Percentiles rank a stretch among this genome's conserved stretches.
Conservation (phyloP, 2,329 filamentous ascomycete species). For the Esteya vermicola region DNA sequence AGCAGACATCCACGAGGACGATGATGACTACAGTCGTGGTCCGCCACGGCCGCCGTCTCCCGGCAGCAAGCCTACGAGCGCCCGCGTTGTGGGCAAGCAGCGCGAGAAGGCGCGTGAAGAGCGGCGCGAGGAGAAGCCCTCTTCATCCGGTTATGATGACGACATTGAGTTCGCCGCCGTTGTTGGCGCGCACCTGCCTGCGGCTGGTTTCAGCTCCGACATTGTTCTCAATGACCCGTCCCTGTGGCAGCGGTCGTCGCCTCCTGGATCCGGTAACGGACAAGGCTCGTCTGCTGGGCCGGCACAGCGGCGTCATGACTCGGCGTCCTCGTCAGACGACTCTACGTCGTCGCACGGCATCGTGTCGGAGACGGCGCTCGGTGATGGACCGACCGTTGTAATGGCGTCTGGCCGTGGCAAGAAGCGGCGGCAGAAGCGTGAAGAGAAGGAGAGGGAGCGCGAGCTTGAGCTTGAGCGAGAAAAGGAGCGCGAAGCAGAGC, state of each 20-base stretch:
- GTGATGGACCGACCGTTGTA: constrained; percentile 4
- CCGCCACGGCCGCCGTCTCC: constrained; percentile 1
- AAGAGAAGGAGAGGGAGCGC: neutral
- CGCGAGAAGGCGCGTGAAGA: neutral
- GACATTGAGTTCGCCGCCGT: constrained; percentile 58
- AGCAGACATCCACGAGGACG: constrained; percentile 1
- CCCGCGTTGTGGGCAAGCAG: too few relatives aligned
- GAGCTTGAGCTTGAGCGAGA: neutral
- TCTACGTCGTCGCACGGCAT: too few relatives aligned
- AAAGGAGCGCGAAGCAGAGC: neutral
- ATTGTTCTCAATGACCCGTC: constrained; percentile 53
- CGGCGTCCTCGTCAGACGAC: constrained; percentile 35
- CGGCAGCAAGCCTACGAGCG: neutral
- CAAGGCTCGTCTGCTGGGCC: neutral
- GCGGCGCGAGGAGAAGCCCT: neutral
- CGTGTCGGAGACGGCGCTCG: constrained; percentile 11
- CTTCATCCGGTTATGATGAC: constrained; percentile 13
- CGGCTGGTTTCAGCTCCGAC: constrained; percentile 57
- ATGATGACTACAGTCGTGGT: constrained; percentile 8
- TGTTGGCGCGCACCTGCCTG: constrained; percentile 51
- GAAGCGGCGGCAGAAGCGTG: constrained; percentile 3
- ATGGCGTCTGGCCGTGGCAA: constrained; percentile 4
- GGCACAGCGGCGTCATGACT: too few relatives aligned
- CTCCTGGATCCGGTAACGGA: constrained; percentile 27
- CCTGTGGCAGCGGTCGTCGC: constrained; percentile 48